A percentile compares a stretch with the other conserved stretches of the same genome.
These are phyloP conservation scores for Bromus sterilis DNA, from an alignment of 176 grass and related monocot species.

Conservation along the genomic window DNA sequence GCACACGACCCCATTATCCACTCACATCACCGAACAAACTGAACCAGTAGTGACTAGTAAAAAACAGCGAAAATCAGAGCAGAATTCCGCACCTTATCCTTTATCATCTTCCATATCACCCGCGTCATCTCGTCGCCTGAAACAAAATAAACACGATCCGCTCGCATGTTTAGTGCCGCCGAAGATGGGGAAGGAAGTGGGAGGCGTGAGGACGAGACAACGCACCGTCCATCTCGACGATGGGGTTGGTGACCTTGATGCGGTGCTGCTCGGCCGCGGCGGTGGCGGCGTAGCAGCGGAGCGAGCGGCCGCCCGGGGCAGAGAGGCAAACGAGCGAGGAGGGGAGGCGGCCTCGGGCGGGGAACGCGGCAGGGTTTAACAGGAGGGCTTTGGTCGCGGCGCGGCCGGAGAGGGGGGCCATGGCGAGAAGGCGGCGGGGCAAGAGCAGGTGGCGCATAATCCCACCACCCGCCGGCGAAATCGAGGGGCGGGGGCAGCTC, in stretches of 20 bases:
- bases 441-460: conserved; percentile 33
- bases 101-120: conserved; percentile 92
- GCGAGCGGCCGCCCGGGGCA: not conserved
- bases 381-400: conserved; percentile 26
- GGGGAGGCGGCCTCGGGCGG: not conserved
- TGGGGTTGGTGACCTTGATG: conserved; percentile 79
- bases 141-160: not conserved
- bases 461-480: conserved; percentile 14
- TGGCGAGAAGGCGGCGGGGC: conserved; percentile 5
- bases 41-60: not conserved
- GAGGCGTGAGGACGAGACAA: not conserved
- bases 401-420: conserved; percentile 27
- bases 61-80: not conserved
- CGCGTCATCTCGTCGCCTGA: conserved; percentile 97
- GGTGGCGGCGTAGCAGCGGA: conserved; percentile 60
- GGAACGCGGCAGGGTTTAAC: conserved; percentile 14
- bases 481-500: not conserved
- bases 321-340: conserved; percentile 10
- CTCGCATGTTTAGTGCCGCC: not conserved
- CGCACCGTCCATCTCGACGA: conserved; percentile 99
- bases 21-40: not conserved
- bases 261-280: conserved; percentile 36
- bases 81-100: conserved; percentile 65
- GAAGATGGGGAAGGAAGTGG: not conserved
- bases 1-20: not conserved